Base-by-base conservation (phyloP, 352 stramenopile species). In the Phytophthora tentaculata region DNA sequence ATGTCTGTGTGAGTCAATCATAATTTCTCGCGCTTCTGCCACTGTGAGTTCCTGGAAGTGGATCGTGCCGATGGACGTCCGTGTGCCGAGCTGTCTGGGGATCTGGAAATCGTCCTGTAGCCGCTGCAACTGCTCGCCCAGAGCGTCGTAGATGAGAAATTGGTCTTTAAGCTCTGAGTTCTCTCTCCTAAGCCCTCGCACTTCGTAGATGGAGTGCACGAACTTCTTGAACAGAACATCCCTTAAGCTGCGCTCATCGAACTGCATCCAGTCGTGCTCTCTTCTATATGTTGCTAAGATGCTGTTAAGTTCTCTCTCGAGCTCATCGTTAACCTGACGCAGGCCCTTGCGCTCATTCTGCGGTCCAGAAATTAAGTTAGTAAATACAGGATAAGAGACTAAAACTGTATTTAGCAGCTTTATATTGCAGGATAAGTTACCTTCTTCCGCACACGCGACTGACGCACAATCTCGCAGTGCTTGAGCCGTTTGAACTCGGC, bases 361-460 rank as follows among this genome's bases (percentile, higher is more conserved):
- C 13, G 24, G 14, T 45, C 17, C 16, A 62, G 43, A 26, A 44
- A 22, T 64, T 61, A 58, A 35, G 14, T 23, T 2, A 9, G 32
- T 6, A 8, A 35, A 49, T 58, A 49, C 35, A 50, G 22, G 14
- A 28, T 60, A 41, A 60, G 19, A 20, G 2, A 50, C 13, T n/a
- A n/a, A n/a, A n/a, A n/a, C n/a, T n/a, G n/a, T n/a, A n/a, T n/a
- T n/a, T n/a, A n/a, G n/a, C n/a, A n/a, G n/a, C n/a, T n/a, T 53
- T 29, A 53, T n/a, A 0, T 2, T 3, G 17, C n/a, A 20, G 16
- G 12, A 55, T 55, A 12, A 32, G 9, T 7, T n/a, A 56, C 52
- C 72, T 93, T 93, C 62, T 93, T 93, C 53, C 83, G 80, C n/a
- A 88, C 78, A 45, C 85, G 85, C 24, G 83, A 91, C 76, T 93